phyloP scores from a whole-genome alignment of 2,329 filamentous ascomycete species.

The Malbranchea cinnamomea region DNA sequence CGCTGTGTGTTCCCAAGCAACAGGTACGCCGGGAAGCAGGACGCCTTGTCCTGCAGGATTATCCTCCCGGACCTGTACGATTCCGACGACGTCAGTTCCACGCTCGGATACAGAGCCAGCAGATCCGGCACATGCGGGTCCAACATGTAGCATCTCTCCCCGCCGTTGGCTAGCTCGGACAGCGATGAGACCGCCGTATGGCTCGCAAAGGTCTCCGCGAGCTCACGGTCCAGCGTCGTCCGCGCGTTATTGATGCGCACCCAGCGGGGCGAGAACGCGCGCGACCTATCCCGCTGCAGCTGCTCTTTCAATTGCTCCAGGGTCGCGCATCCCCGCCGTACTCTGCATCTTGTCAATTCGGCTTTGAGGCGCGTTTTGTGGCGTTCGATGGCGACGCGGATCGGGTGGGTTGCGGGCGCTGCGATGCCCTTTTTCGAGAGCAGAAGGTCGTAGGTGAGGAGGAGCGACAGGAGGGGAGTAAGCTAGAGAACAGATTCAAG shows the following conservation, averaged over 20 bases:
- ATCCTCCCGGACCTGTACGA: constrained; percentile 65
- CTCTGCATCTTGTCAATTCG: constrained; percentile 65
- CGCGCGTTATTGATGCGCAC: constrained; percentile 71
- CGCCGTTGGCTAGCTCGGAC: constrained; percentile 33
- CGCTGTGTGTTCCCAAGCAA: constrained; percentile 47
- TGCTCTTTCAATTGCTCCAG: constrained; percentile 44
- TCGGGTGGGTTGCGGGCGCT: constrained; percentile 61
- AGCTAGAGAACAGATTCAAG: constrained; percentile 38
- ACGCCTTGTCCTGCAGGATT: constrained; percentile 92
- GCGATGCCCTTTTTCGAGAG: constrained; percentile 70
- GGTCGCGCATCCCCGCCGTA: constrained; percentile 55
- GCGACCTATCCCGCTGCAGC: constrained; percentile 25
- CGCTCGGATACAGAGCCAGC: constrained; percentile 57
- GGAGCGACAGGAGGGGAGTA: constrained; percentile 60
- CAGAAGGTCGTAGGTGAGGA: constrained; percentile 76
- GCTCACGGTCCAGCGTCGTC: constrained; percentile 53
- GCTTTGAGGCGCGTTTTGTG: constrained; percentile 70
- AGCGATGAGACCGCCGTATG: constrained; percentile 46
- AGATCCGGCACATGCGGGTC: constrained; percentile 74
- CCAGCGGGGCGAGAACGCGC: constrained; percentile 62
- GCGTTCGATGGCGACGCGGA: constrained; percentile 58
- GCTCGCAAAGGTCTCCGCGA: constrained; percentile 56
- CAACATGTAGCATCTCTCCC: constrained; percentile 45
- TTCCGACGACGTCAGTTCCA: constrained; percentile 55
- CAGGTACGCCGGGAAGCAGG: constrained; percentile 87